phyloP scores from a whole-genome alignment of 371 early-diverging fungal genomes.

The Mortierella sp. region DNA sequence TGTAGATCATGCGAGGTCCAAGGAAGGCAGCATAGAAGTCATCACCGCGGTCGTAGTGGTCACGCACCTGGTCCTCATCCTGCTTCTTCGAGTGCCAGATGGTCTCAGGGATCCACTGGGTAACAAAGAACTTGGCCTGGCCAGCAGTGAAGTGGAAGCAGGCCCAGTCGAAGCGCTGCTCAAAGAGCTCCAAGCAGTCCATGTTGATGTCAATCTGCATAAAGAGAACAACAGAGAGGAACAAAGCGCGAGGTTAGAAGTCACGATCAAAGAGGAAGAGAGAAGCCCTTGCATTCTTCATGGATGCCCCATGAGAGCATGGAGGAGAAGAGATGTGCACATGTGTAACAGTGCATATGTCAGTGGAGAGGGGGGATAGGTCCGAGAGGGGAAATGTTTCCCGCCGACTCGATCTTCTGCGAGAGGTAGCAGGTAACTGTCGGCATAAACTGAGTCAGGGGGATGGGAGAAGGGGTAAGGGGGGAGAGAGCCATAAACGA shows the following conservation, averaged over 20 bases:
- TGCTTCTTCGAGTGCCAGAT: slow-evolving; percentile 95
- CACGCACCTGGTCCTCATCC: slow-evolving; percentile 96
- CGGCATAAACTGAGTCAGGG: too few species aligned
- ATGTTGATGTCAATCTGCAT: slow-evolving; percentile 84
- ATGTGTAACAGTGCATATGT: too few species aligned
- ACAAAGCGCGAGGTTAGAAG: background rate
- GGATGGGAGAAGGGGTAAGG: too few species aligned
- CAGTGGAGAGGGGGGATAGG: too few species aligned
- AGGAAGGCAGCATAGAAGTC: slow-evolving; percentile 96
- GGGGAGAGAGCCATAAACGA: too few species aligned
- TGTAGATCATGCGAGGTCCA: slow-evolving; percentile 95
- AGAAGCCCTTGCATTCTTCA: too few species aligned
- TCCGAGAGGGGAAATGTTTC: too few species aligned
- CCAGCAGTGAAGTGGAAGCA: slow-evolving; percentile 85
- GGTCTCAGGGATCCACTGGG: slow-evolving; percentile 95
- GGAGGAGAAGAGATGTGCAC: background rate
- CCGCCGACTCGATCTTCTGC: too few species aligned
- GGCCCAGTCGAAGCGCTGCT: slow-evolving; percentile 95
- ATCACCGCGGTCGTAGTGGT: slow-evolving; percentile 98
- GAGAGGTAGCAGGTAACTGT: too few species aligned
- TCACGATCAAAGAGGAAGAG: background rate
- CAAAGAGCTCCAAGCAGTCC: slow-evolving; percentile 89
- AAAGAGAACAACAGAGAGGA: background rate
- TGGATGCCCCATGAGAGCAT: too few species aligned
- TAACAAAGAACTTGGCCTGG: slow-evolving; percentile 91